These are phyloP conservation scores for Didymella arachidicola DNA, from an alignment of 2,329 filamentous ascomycete genomes.

Conservation along the genomic window DNA sequence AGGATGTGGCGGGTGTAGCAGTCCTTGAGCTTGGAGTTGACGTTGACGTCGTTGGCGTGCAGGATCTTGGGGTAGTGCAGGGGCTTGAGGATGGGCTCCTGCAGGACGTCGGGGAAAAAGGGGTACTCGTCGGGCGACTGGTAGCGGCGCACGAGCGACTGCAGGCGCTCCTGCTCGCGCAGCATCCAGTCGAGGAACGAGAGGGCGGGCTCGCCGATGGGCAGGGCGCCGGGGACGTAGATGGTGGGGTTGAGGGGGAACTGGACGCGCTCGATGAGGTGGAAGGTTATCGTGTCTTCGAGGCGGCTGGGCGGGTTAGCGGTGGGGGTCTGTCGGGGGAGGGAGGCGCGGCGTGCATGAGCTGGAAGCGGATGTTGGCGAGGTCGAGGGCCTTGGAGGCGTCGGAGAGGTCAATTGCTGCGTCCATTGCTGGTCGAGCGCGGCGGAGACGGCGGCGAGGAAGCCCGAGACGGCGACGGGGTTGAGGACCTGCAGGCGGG, in stretches of 20 bases:
- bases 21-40: constrained; percentile 85
- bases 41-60: constrained; percentile 86
- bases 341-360: constrained; percentile 70
- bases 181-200: constrained; percentile 96
- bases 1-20: constrained; percentile 86
- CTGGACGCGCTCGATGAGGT: constrained; percentile 96
- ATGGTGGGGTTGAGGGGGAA: constrained; percentile 91
- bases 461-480: neutral
- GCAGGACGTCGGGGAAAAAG: constrained; percentile 86
- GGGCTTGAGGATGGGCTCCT: constrained; percentile 83
- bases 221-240: constrained; percentile 81
- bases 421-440: constrained; percentile 72
- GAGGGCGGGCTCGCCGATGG: constrained; percentile 74
- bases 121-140: constrained; percentile 97
- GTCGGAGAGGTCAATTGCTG: constrained; percentile 86
- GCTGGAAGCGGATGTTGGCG: constrained; percentile 87
- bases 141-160: constrained; percentile 92
- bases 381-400: constrained; percentile 86
- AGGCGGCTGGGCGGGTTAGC: constrained; percentile 70
- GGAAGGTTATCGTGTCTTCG: constrained; percentile 97
- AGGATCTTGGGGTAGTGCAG: constrained; percentile 88
- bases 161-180: constrained; percentile 84
- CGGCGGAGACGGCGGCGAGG: neutral
- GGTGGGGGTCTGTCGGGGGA: neutral
- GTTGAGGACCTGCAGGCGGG: neutral